Conservation (phyloP, 164 flowering plant species). For the Hamamelis virginiana region DNA sequence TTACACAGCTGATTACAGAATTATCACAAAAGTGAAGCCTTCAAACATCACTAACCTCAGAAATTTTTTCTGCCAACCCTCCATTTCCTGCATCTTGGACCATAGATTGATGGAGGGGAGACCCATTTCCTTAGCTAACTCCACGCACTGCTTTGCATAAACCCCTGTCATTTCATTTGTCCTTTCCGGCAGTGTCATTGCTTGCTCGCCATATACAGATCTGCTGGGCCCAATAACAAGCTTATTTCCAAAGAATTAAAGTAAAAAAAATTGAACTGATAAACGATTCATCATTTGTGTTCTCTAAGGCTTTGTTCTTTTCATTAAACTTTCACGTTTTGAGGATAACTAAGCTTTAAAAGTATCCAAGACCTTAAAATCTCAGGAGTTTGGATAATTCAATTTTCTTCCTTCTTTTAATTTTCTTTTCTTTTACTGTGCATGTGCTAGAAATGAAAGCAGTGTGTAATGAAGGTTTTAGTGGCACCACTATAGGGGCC, state of each 20-base stretch:
- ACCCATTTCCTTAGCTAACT: conserved; percentile 62
- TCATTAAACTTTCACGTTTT: background rate
- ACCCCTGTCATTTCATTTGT: conserved; percentile 72
- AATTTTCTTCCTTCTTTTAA: too few relatives aligned
- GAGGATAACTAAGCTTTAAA: background rate
- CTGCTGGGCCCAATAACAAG: conserved; percentile 27
- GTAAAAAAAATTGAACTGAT: background rate
- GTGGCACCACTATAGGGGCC: background rate
- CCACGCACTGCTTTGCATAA: conserved; percentile 72
- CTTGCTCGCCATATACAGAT: conserved; percentile 67
- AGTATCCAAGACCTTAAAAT: background rate
- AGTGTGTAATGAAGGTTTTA: background rate
- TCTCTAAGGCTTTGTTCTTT: background rate
- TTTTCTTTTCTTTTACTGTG: too few relatives aligned
- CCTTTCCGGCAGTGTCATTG: conserved; percentile 62
- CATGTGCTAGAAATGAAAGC: too few relatives aligned
- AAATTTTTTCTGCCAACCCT: conserved; percentile 76
- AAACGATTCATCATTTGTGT: background rate
- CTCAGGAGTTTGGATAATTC: background rate
- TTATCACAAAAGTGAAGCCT: background rate
- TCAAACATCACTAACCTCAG: conserved; percentile 48
- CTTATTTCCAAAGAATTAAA: background rate
- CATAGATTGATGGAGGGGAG: conserved; percentile 60
- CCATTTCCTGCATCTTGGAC: conserved; percentile 87
- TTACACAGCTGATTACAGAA: background rate